These are phyloP conservation scores for Insectozyma bohioensis DNA, from an alignment of 1,139 yeast genomes.

Conservation along the genomic window DNA sequence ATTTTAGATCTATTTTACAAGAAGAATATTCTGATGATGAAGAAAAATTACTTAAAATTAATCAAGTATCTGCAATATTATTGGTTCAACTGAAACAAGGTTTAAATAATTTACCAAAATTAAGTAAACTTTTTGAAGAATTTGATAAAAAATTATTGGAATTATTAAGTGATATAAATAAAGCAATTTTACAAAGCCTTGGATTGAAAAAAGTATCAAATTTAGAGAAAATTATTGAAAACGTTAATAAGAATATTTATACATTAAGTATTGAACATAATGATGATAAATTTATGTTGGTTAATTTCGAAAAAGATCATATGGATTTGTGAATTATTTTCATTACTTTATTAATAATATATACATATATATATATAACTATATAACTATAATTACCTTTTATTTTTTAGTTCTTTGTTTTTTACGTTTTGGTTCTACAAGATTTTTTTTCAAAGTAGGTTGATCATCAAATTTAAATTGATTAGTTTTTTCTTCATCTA, in stretches of 20 bases:
- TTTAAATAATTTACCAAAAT: constrained; percentile 24
- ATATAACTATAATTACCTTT: too few relatives aligned
- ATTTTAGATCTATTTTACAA: constrained; percentile 48
- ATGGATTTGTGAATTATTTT: constrained; percentile 24
- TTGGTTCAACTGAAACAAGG: constrained; percentile 25
- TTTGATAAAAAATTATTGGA: constrained; percentile 20
- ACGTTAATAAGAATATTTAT: constrained; percentile 33
- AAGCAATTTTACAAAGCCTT: constrained; percentile 26
- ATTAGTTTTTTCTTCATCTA: too few relatives aligned
- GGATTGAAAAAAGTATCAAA: constrained; percentile 30
- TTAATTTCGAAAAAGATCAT: constrained; percentile 42
- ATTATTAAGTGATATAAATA: constrained; percentile 27
- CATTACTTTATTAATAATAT: too few relatives aligned
- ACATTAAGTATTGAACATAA: constrained; percentile 28
- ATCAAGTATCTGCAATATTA: constrained; percentile 29
- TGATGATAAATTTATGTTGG: constrained; percentile 38
- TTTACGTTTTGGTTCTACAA: constrained; percentile 1
- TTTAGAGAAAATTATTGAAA: constrained; percentile 34
- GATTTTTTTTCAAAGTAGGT: constrained; percentile 5
- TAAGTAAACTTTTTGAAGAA: constrained; percentile 20
- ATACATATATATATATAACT: too few relatives aligned
- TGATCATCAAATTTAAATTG: constrained; percentile 3
- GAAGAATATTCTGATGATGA: constrained; percentile 18
- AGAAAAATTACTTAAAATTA: constrained; percentile 18
- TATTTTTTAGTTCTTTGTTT: constrained; percentile 2